phyloP scores from a whole-genome alignment of 2,329 filamentous ascomycete species.

The Xylariales sp. region DNA sequence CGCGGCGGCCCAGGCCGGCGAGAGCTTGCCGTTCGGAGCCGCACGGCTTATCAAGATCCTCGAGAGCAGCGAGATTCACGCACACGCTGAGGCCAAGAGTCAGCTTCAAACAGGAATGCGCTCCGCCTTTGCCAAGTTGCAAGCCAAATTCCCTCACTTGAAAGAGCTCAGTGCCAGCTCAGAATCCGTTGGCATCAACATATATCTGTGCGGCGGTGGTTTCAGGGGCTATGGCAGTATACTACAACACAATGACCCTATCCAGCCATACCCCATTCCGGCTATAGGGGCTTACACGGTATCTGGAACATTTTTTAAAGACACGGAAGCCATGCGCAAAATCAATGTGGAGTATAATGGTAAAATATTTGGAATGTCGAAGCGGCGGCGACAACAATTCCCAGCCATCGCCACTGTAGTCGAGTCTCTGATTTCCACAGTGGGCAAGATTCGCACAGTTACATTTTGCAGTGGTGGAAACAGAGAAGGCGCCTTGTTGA shows the following conservation, averaged over 20 bases:
- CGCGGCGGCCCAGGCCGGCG: constrained; percentile 48
- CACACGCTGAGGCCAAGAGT: constrained; percentile 41
- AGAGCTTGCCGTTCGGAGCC: constrained; percentile 58
- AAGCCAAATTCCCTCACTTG: constrained; percentile 46
- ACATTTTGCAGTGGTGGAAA: constrained; percentile 88
- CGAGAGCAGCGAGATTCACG: constrained; percentile 30
- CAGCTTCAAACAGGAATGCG: constrained; percentile 56
- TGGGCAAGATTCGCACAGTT: constrained; percentile 68
- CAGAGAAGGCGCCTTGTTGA: constrained; percentile 76
- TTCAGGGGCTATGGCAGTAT: constrained; percentile 90
- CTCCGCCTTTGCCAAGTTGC: constrained; percentile 53
- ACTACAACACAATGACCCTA: constrained; percentile 71
- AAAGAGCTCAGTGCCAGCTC: constrained; percentile 30
- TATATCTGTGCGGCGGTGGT: constrained; percentile 86
- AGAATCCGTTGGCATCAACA: constrained; percentile 48
- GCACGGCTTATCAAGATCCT: constrained; percentile 51
- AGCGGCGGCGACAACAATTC: constrained; percentile 73
- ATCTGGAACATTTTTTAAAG: constrained; percentile 53
- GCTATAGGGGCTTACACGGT: constrained; percentile 77
- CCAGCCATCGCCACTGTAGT: constrained; percentile 79
- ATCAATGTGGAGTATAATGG: constrained; percentile 44
- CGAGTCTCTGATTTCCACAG: constrained; percentile 63
- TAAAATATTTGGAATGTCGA: constrained; percentile 74
- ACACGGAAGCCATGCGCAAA: constrained; percentile 46
- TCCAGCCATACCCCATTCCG: constrained; percentile 77